Evolutionary conservation across 2,329 filamentous ascomycete species (phyloP), one percentile per base, ranked within the genome.

Genomic region (Neofusicoccum cordaticola): DNA sequence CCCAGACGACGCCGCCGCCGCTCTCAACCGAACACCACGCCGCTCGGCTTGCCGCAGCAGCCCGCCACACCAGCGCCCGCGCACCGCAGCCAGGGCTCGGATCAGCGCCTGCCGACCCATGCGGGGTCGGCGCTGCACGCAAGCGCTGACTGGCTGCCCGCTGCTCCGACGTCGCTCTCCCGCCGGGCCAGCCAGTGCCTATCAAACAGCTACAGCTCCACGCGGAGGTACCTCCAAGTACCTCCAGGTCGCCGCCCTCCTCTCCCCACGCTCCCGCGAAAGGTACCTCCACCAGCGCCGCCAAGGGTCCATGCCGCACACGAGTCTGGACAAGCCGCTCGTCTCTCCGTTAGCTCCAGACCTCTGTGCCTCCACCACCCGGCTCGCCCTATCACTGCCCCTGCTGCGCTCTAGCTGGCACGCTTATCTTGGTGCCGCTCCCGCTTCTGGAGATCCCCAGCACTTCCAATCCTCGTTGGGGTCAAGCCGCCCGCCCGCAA

Each of bases 291-390:
- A 15, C 9, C 56, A 17, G 41, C 17, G 2, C 2, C n/a, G 56
- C 42, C 56, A 47, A 60, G 56, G 22, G 8, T 22, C 56, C 11
- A n/a, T 13, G 41, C 56, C 56, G 56, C 8, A 15, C 19, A n/a
- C 27, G 15, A 37, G 56, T 60, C 56, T 60, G 56, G 56, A 47
- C 44, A 31, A 47, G 41, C 56, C 56, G 56, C 56, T 37, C 56
- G 41, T 13, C n/a, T 13, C 56, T 17, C 11, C 27, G n/a, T 12
- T 48, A 47, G 56, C 56, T 60, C 56, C 41, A 60, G 56, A 37
- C 56, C 53, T 11, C 22, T 12, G 22, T 9, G 11, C 37, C 37
- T 39, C 37, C 37, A 39, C 37, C 39, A 6, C 51, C 39, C 13
- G 19, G 15, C 22, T 34, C 31, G 34, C n/a, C 53, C 53, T 58